Conservation (phyloP, 345 rosid genomes). For the Eucalyptus guilfoylei region DNA sequence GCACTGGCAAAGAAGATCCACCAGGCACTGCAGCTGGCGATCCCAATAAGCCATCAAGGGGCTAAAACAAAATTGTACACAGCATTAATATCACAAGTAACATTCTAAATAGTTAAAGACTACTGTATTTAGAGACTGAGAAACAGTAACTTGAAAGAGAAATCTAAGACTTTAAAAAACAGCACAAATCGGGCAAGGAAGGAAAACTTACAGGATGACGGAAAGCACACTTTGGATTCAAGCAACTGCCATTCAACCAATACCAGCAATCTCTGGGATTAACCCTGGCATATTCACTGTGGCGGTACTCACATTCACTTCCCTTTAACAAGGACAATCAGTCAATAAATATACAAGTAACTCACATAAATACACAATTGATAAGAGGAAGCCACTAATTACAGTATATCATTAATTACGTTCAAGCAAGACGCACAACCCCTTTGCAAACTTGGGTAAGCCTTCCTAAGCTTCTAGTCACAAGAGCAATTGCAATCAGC, state of each 20-base stretch:
- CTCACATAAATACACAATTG: background rate
- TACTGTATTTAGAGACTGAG: background rate
- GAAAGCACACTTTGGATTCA: conserved; percentile 87
- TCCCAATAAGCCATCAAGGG: conserved; percentile 85
- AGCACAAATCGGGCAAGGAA: background rate
- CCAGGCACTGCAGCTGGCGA: conserved; percentile 31
- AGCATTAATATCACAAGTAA: background rate
- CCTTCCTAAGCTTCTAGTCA: background rate
- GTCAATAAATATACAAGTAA: background rate
- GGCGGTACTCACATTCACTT: conserved; percentile 92
- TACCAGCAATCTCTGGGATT: conserved; percentile 93
- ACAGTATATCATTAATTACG: background rate
- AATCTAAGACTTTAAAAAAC: background rate
- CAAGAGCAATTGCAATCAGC: background rate
- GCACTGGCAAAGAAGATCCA: conserved; percentile 28
- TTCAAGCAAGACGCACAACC: background rate
- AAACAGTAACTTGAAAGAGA: background rate
- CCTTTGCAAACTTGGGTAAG: background rate
- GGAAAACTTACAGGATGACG: conserved; percentile 82
- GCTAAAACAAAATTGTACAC: conserved; percentile 26
- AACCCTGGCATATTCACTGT: conserved; percentile 87
- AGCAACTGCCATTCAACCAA: conserved; percentile 89
- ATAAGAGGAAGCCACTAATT: background rate
- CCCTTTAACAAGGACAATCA: conserved; percentile 32
- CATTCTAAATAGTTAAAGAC: background rate